Percentiles rank a stretch among this genome's conserved stretches.
phyloP scores from a whole-genome alignment of 441 rosid species.

The Croton setiger region DNA sequence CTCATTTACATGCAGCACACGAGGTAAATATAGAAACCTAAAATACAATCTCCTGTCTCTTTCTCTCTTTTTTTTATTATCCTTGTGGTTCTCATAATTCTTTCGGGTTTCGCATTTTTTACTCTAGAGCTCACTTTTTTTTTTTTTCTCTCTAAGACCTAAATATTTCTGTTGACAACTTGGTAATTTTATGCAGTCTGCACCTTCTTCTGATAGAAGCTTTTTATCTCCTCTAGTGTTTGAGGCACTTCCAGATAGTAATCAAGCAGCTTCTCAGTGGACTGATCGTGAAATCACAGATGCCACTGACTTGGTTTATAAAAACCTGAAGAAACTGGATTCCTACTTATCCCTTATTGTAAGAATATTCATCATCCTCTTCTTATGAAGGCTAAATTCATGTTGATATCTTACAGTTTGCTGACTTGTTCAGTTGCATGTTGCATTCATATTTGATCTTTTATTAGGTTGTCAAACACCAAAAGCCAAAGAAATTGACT shows the following conservation, averaged over 20 bases:
- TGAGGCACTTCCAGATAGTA: constrained; percentile 59
- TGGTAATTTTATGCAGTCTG: constrained; percentile 44
- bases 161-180: constrained; percentile 8
- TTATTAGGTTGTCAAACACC: constrained; percentile 68
- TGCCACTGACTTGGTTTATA: constrained; percentile 58
- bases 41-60: not conserved
- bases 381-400: not conserved
- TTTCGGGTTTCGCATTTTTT: not conserved
- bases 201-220: constrained; percentile 63
- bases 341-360: constrained; percentile 61
- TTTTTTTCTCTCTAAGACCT: not conserved
- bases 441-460: constrained; percentile 14
- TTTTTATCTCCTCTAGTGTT: constrained; percentile 57
- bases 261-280: constrained; percentile 70
- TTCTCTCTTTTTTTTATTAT: not conserved
- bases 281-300: constrained; percentile 68
- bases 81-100: constrained; percentile 7
- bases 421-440: constrained; percentile 12
- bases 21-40: constrained; percentile 41
- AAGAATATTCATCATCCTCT: constrained; percentile 20
- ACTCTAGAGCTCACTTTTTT: not conserved
- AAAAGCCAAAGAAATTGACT: constrained; percentile 68
- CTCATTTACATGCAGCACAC: constrained; percentile 53
- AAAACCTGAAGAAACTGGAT: constrained; percentile 66
- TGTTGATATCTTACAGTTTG: not conserved